phyloP scores from a whole-genome alignment of 2,329 filamentous ascomycete genomes.

The Arthrobotrys conoides region DNA sequence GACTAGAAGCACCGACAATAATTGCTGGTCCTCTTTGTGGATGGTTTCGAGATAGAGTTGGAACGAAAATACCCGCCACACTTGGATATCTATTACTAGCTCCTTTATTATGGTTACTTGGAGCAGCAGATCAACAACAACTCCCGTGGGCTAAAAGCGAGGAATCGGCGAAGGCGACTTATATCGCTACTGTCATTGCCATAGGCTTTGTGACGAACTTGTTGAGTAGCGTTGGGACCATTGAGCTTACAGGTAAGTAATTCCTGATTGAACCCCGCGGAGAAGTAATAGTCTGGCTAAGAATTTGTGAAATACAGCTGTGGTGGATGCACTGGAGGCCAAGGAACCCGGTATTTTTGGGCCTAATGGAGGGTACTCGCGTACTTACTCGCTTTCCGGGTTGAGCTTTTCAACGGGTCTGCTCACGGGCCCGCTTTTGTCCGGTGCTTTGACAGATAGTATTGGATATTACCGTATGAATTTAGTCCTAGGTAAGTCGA shows the following conservation, averaged over 20 bases:
- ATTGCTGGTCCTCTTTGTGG: conserved; percentile 57
- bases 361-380: conserved; percentile 63
- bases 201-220: conserved; percentile 64
- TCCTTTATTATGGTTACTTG: conserved; percentile 64
- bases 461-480: conserved; percentile 29
- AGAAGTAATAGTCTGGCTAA: background rate
- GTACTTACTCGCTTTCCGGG: conserved; percentile 63
- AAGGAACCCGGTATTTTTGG: conserved; percentile 64
- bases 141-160: conserved; percentile 64
- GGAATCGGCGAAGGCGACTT: conserved; percentile 62
- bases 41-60: conserved; percentile 62
- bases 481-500: conserved; percentile 9
- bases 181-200: conserved; percentile 59
- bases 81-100: conserved; percentile 63
- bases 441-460: conserved; percentile 16
- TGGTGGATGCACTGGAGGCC: conserved; percentile 60
- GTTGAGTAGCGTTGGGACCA: conserved; percentile 64
- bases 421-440: conserved; percentile 62
- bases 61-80: conserved; percentile 56
- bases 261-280: too few species aligned
- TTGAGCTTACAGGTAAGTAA: conserved; percentile 65
- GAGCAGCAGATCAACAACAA: conserved; percentile 64
- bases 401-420: conserved; percentile 64
- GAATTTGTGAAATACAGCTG: background rate
- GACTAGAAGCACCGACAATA: conserved; percentile 60